Evolutionary conservation across 345 rosid species (phyloP), one percentile per base, ranked within the genome.

Genomic region (Populus tremula): DNA sequence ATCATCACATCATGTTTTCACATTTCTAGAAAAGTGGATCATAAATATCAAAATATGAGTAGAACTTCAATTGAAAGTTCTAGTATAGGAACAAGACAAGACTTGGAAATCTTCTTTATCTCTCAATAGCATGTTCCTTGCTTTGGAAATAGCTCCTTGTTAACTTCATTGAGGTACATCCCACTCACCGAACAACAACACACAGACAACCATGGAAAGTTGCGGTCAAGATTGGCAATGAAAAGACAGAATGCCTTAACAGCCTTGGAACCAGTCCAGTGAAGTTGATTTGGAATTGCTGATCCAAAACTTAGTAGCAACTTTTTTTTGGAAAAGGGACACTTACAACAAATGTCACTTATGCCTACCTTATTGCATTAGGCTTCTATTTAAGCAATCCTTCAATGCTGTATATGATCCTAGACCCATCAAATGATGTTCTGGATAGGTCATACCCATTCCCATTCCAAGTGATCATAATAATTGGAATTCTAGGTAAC

Each of bases 401-500:
- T 68, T 33, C 41, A 35, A 76, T 13, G 74, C 61, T 13, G 56
- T 59, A 23, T 69, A 76, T 45, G 69, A 76, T 66, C 45, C 61
- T 43, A 27, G 20, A 6, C 43, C 36, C 76, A 29, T 61, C 21
- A 31, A 38, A 14, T 27, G 35, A 8, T 39, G 53, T 25, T n/a
- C 50, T 41, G 45, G 29, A n/a, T 23, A n/a, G 63, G 63, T 56
- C 45, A 54, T 56, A 20, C 41, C 38, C 5, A 21, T 59, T 38
- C 31, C 61, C 21, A 47, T 73, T 7, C 16, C 35, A 8, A 5
- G 23, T 56, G 13, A 21, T 9, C 36, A 14, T 38, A 35, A 23
- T 9, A 16, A 73, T 23, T 66, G 27, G 50, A 63, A 73, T 38
- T 59, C 33, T 73, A n/a, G 50, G 68, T n/a, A 62, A 56, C 35